Base-by-base conservation (phyloP, 2,329 filamentous ascomycete species). In the Trichophyton schoenleinii region DNA sequence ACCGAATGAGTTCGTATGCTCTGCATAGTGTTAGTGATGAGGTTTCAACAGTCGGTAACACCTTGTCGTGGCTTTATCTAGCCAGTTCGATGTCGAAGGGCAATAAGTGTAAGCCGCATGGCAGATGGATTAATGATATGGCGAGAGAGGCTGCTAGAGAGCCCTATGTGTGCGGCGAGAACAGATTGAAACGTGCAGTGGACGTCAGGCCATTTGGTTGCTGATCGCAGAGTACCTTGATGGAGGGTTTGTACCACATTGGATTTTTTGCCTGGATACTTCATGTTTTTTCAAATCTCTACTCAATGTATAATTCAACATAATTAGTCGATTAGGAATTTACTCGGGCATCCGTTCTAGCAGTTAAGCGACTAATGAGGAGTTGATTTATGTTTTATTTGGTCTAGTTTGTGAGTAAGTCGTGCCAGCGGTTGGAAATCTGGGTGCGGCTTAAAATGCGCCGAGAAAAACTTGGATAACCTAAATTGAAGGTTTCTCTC, bases 1-100 rank as follows among this genome's bases (percentile, higher is more conserved):
- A 80, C 58, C 78, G 77, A 62, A 89, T 91, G 85, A 83, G 82
- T 66, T 66, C 79, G 6, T 86, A 81, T 65, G 88, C 88, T 0
- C 75, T 75, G 42, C 77, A 72, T 0, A 83, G 87, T 63, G 87
- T 94, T 13, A 89, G 85, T 63, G 89, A 94, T 69, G 89, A 94
- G 70, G 87, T 92, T 0, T 83, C 86, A 63, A 94, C 89, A 0
- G 87, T 91, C 0, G 89, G 89, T 0, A 91, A 91, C 70, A 85
- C 86, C 0, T 75, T 92, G 11, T 79, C 78, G 22, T 94, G 88
- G 88, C 81, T 89, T 70, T 92, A 89, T 70, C 77, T 94, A n/a
- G 87, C 86, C 0, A 81, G 84, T 66, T 84, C 83, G 70, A 79
- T 87, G 71, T 76, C 80, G 22, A 81, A 84, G 66, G 81, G 81